Evolutionary conservation across 2,329 filamentous ascomycete genomes (phyloP).

Genomic region (Xylogone sp.): DNA sequence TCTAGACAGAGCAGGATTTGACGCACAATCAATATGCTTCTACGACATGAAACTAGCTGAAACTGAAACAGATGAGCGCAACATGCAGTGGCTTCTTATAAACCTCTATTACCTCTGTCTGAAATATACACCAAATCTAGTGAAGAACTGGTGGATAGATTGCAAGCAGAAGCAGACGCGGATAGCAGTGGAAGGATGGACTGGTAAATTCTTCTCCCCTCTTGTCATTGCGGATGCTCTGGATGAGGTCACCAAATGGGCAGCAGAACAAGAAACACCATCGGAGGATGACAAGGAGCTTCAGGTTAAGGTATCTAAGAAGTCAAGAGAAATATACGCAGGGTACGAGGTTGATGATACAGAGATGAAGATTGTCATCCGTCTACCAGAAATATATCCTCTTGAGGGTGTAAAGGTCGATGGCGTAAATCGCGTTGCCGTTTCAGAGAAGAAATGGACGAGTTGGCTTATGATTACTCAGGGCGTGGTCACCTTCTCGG

Average conservation of each 20-base stretch:
- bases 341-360: constrained; percentile 87
- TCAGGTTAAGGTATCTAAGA: constrained; percentile 66
- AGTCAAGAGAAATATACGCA: constrained; percentile 73
- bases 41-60: constrained; percentile 52
- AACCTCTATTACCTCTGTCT: constrained; percentile 84
- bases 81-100: constrained; percentile 77
- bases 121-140: constrained; percentile 71
- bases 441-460: constrained; percentile 89
- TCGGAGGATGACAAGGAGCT: constrained; percentile 52
- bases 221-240: constrained; percentile 64
- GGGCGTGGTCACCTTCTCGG: constrained; percentile 87
- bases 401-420: constrained; percentile 74
- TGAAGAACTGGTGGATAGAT: constrained; percentile 80
- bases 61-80: constrained; percentile 61
- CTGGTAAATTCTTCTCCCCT: constrained; percentile 75
- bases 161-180: constrained; percentile 78
- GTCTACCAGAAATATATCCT: constrained; percentile 77
- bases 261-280: constrained; percentile 45
- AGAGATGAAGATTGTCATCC: constrained; percentile 76
- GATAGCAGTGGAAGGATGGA: constrained; percentile 78
- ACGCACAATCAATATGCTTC: constrained; percentile 47
- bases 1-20: constrained; percentile 64
- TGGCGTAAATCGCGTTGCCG: constrained; percentile 77
- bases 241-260: constrained; percentile 66
- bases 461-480: constrained; percentile 85